Conservation (phyloP, 139 green algal species). For the Edaphochlamys debaryana region DNA sequence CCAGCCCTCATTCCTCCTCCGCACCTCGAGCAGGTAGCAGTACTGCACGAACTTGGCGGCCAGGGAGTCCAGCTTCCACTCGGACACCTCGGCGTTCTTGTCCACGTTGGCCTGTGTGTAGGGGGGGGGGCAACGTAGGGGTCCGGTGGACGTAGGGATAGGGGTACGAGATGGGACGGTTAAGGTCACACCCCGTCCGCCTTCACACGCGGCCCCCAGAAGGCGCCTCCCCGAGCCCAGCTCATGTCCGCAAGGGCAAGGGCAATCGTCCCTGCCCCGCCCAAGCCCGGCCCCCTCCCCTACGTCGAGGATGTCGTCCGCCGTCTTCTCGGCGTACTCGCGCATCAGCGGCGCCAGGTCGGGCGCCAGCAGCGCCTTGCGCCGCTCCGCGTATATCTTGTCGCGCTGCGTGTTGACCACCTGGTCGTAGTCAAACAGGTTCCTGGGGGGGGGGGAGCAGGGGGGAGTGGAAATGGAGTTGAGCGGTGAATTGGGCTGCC, state of each 20-base stretch:
- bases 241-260: too few relatives aligned
- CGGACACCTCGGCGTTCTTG: slow-evolving; percentile 58
- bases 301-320: slow-evolving; percentile 97
- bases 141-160: too few relatives aligned
- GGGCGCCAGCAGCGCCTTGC: slow-evolving; percentile 78
- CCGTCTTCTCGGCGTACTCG: slow-evolving; percentile 95
- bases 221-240: too few relatives aligned
- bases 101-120: slow-evolving; percentile 47
- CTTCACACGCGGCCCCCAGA: too few relatives aligned
- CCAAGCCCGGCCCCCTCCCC: neutral
- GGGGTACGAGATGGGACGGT: too few relatives aligned
- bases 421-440: slow-evolving; percentile 97
- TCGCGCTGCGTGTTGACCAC: slow-evolving; percentile 98
- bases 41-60: slow-evolving; percentile 95
- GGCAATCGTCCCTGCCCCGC: too few relatives aligned
- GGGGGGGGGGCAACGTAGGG: neutral
- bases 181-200: too few relatives aligned
- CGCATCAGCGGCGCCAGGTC: slow-evolving; percentile 83
- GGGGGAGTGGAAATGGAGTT: neutral
- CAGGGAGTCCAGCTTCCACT: slow-evolving; percentile 90
- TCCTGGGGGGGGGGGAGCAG: slow-evolving; percentile 40
- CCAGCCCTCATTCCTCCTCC: neutral
- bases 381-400: slow-evolving; percentile 91
- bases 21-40: slow-evolving; percentile 86
- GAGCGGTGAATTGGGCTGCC: neutral